Evolutionary conservation across 192 early-diverging fungal species (phyloP).

Genomic region (Coemansia sp.): DNA sequence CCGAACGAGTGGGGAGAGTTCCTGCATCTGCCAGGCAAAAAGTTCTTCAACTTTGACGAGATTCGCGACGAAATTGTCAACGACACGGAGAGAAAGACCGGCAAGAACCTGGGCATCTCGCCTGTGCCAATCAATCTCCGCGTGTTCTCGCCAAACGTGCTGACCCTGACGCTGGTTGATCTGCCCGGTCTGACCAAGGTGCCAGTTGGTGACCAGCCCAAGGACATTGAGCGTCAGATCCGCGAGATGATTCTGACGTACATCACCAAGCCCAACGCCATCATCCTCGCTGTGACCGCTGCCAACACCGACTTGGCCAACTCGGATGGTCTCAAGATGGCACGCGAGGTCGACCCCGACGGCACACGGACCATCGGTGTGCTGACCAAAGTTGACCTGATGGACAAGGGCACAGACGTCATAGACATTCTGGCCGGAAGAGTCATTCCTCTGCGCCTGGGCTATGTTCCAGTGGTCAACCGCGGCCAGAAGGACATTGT

Average conservation of each 20-base stretch:
- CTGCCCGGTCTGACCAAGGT: slow-evolving; percentile 99
- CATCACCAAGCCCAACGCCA: slow-evolving; percentile 95
- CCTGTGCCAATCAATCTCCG: slow-evolving; percentile 95
- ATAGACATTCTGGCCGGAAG: slow-evolving; percentile 98
- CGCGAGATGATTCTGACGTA: slow-evolving; percentile 98
- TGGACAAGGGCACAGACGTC: slow-evolving; percentile 99
- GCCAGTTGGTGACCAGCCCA: slow-evolving; percentile 98
- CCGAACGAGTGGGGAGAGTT: slow-evolving; percentile 99
- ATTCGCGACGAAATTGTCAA: slow-evolving; percentile 95
- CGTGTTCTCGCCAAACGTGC: slow-evolving; percentile 96
- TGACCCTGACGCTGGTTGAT: slow-evolving; percentile 98
- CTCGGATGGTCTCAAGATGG: slow-evolving; percentile 98
- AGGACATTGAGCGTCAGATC: slow-evolving; percentile 98
- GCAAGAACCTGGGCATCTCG: slow-evolving; percentile 85
- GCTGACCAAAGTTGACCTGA: slow-evolving; percentile 98
- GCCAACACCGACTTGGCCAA: slow-evolving; percentile 99
- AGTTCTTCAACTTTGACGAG: slow-evolving; percentile 94
- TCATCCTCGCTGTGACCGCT: slow-evolving; percentile 96
- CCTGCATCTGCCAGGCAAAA: slow-evolving; percentile 94
- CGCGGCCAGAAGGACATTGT: slow-evolving; percentile 98
- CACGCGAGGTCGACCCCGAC: slow-evolving; percentile 98
- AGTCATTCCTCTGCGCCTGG: slow-evolving; percentile 93
- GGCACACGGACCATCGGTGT: slow-evolving; percentile 98
- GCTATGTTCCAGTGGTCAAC: slow-evolving; percentile 99
- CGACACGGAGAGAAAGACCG: slow-evolving; percentile 89